Evolutionary conservation across 169 alveolate genomes (phyloP).

Genomic region (Plasmodium adleri): DNA sequence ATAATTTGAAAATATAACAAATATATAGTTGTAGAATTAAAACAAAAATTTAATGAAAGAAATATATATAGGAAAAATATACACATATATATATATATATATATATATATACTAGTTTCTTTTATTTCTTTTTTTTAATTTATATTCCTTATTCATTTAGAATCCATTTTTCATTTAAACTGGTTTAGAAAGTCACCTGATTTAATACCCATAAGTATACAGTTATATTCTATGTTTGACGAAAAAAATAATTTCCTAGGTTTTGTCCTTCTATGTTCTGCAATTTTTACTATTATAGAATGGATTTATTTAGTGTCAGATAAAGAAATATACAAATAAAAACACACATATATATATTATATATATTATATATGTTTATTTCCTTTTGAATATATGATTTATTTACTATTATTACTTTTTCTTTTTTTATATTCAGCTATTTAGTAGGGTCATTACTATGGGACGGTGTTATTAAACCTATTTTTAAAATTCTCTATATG

Average conservation of each 20-base stretch:
- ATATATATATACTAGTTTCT: not conserved
- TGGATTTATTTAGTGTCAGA: constrained; percentile 72
- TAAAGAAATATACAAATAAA: not conserved
- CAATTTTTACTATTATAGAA: constrained; percentile 72
- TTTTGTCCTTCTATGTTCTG: constrained; percentile 54
- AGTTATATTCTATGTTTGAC: constrained; percentile 75
- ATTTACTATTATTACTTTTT: not conserved
- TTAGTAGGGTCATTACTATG: constrained; percentile 34
- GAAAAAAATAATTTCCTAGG: constrained; percentile 63
- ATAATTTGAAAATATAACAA: not conserved
- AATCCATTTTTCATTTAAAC: constrained; percentile 64
- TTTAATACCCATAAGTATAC: constrained; percentile 74
- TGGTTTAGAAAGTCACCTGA: constrained; percentile 76
- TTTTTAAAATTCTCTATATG: constrained; percentile 60
- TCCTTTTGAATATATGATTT: not conserved
- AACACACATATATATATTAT: not conserved
- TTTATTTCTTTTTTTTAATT: constrained; percentile 15
- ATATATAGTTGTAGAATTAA: not conserved
- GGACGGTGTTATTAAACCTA: constrained; percentile 70
- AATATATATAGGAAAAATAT: no score
- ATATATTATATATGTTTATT: not conserved
- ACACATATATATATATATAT: no score
- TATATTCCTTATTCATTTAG: constrained; percentile 5
- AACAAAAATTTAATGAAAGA: no score
- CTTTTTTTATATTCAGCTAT: constrained; percentile 39